Evolutionary conservation across 768 basidiomycete genomes (phyloP).

Genomic region (Boletus eberwhitei): DNA sequence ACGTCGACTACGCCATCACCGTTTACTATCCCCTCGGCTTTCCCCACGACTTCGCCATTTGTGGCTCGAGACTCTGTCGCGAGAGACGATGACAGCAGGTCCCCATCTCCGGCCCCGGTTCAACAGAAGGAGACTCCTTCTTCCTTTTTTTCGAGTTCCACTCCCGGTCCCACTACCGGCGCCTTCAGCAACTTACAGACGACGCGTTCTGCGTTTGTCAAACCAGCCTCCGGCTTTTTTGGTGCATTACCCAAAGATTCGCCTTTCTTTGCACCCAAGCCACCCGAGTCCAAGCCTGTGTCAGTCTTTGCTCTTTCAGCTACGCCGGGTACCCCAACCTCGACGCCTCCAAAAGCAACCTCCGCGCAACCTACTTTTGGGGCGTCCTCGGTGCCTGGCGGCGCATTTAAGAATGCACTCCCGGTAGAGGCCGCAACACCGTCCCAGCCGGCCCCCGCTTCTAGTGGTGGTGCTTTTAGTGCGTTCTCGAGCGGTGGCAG

Average conservation of each 20-base stretch:
- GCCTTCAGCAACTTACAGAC: conserved; percentile 42
- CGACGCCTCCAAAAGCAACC: conserved; percentile 23
- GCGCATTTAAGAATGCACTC: conserved; percentile 19
- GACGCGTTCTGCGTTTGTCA: conserved; percentile 34
- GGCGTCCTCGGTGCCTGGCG: conserved; percentile 33
- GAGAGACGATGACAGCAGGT: conserved; percentile 24
- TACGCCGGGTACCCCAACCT: conserved; percentile 12
- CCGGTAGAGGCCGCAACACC: conserved; percentile 5
- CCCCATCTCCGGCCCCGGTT: conserved; percentile 22
- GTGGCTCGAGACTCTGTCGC: conserved; percentile 11
- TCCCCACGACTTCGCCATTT: conserved; percentile 2
- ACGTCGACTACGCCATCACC: conserved; percentile 3
- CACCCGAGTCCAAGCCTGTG: conserved; percentile 31
- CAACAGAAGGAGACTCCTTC: conserved; percentile 6
- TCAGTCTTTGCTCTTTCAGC: conserved; percentile 38
- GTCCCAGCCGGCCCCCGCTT: conserved; percentile 9
- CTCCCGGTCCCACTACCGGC: conserved; percentile 27
- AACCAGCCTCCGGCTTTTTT: conserved; percentile 36
- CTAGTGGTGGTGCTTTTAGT: conserved; percentile 23
- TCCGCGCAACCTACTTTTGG: conserved; percentile 37
- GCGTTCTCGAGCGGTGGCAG: conserved; percentile 32
- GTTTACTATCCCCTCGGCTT: neutral
- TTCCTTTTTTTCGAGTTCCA: conserved; percentile 17
- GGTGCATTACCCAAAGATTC: conserved; percentile 40
- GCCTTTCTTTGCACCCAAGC: conserved; percentile 49